Conservation (phyloP, 441 rosid genomes). For the Gossypium davidsonii region DNA sequence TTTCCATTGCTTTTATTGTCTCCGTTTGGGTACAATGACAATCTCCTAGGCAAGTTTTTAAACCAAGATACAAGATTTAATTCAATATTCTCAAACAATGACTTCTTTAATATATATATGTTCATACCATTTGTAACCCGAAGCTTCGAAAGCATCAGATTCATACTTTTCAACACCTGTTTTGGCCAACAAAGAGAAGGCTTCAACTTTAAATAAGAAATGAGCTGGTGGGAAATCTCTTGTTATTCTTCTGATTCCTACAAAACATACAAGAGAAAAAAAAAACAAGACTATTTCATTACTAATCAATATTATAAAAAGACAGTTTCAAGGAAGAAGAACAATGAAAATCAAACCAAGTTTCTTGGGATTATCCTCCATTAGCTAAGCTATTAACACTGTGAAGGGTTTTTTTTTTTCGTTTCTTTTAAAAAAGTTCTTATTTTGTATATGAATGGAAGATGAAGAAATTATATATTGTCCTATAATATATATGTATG, state of each 20-base stretch:
- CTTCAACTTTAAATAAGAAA: constrained; percentile 19
- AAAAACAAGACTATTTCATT: neutral
- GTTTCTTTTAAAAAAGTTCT: neutral
- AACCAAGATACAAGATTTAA: neutral
- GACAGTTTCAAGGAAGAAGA: neutral
- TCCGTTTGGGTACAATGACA: constrained; percentile 32
- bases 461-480: neutral
- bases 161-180: constrained; percentile 15
- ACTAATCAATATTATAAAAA: neutral
- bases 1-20: constrained; percentile 21
- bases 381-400: neutral
- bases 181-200: constrained; percentile 11
- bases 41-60: constrained; percentile 26
- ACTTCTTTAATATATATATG: neutral
- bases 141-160: constrained; percentile 27
- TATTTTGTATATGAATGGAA: neutral
- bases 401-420: neutral
- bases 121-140: constrained; percentile 38
- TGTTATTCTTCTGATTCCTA: constrained; percentile 3
- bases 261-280: neutral
- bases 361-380: constrained; percentile 5
- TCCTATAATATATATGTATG: neutral
- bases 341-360: neutral
- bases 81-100: neutral
- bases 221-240: constrained; percentile 25